Evolutionary conservation across 23 red algal genomes (phyloP).

Genomic region (Gracilaria vermiculophylla): DNA sequence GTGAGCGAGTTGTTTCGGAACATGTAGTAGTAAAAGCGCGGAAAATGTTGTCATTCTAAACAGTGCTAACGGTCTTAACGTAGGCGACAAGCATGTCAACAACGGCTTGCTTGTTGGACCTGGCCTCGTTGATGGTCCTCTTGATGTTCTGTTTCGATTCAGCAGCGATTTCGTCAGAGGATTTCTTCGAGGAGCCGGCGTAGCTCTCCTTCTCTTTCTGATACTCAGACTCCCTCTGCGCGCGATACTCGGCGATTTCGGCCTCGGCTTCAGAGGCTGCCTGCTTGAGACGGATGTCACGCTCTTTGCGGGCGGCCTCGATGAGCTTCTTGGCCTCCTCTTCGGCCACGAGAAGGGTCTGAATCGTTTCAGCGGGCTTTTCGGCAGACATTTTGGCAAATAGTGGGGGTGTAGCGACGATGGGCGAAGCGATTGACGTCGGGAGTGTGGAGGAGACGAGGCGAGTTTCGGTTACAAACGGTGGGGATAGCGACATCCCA

Average conservation of each 20-base stretch:
- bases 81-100: slow-evolving; percentile 68
- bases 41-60: neutral
- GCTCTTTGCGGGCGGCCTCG: slow-evolving; percentile 68
- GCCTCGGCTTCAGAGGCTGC: slow-evolving; percentile 70
- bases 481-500: neutral
- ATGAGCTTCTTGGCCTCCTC: slow-evolving; percentile 58
- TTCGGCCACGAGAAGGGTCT: slow-evolving; percentile 80
- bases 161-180: slow-evolving; percentile 54
- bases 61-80: slow-evolving; percentile 65
- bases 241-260: slow-evolving; percentile 75
- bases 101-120: slow-evolving; percentile 33
- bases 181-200: slow-evolving; percentile 47
- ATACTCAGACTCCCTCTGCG: slow-evolving; percentile 68
- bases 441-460: too few relatives aligned
- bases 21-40: neutral
- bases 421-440: neutral
- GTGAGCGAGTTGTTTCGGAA: neutral
- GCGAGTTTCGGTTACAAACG: neutral
- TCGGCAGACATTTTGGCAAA: slow-evolving; percentile 38
- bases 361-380: slow-evolving; percentile 82
- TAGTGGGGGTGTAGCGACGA: too few relatives aligned
- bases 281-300: slow-evolving; percentile 70
- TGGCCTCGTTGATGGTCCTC: slow-evolving; percentile 41
- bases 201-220: slow-evolving; percentile 21
- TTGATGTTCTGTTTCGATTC: slow-evolving; percentile 49